phyloP scores from a whole-genome alignment of 1,284 basidiomycete species.

The Marasmius tenuissimus region DNA sequence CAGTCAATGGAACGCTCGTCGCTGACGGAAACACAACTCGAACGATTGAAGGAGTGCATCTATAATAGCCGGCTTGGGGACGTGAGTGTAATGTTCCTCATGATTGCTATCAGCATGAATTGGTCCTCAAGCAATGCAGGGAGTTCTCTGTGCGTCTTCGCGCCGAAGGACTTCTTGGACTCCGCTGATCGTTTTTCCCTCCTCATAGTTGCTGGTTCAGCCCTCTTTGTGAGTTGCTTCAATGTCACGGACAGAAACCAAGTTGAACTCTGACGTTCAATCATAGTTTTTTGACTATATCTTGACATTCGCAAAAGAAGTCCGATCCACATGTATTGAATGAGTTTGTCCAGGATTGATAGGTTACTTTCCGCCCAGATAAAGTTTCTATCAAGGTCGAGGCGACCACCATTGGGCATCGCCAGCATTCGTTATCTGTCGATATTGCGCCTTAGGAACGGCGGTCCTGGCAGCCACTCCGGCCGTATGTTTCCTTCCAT shows the following conservation, averaged over 20 bases:
- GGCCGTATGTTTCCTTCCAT: conserved; percentile 1
- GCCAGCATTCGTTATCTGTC: conserved; percentile 13
- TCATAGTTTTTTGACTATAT: conserved; percentile 19
- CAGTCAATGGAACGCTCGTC: too few relatives aligned
- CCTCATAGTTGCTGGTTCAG: not conserved
- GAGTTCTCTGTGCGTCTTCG: not conserved
- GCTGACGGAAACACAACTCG: too few relatives aligned
- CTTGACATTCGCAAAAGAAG: conserved; percentile 18
- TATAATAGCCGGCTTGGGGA: not conserved
- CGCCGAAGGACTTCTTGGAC: not conserved
- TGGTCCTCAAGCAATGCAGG: not conserved
- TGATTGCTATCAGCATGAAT: not conserved
- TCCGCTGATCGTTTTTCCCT: not conserved
- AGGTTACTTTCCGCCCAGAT: conserved; percentile 5
- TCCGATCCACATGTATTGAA: not conserved
- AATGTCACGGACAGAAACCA: not conserved
- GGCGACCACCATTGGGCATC: conserved; percentile 11
- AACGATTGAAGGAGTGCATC: not conserved
- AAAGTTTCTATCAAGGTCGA: conserved; percentile 15
- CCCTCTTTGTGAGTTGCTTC: not conserved
- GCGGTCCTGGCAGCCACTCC: conserved; percentile 10
- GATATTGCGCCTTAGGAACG: conserved; percentile 17
- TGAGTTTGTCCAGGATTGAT: not conserved
- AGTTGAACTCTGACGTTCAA: not conserved
- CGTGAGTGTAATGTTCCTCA: not conserved